phyloP scores from a whole-genome alignment of 306 rosid genomes.

The Ormosia semicastrata region DNA sequence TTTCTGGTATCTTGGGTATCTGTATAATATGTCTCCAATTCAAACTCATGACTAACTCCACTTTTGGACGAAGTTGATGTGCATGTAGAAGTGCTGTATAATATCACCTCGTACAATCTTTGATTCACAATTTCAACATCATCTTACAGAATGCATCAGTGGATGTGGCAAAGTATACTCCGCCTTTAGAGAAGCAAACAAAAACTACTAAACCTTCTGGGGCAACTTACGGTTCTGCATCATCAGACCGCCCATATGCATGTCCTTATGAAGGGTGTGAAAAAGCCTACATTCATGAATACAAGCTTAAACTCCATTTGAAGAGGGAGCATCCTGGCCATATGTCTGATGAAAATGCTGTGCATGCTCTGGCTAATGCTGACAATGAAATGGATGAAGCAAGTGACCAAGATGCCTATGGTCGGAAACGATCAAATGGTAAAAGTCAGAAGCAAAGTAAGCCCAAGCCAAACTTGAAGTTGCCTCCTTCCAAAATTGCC shows the following conservation, averaged over 20 bases:
- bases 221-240: constrained; percentile 66
- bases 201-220: constrained; percentile 63
- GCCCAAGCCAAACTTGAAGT: constrained; percentile 68
- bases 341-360: constrained; percentile 64
- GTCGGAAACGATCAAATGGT: constrained; percentile 57
- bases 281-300: constrained; percentile 89
- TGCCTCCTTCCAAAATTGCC: constrained; percentile 62
- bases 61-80: background rate
- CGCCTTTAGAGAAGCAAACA: constrained; percentile 65
- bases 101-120: background rate
- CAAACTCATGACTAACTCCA: background rate
- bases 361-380: constrained; percentile 53
- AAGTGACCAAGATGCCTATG: constrained; percentile 83
- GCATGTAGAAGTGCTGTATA: background rate
- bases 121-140: constrained; percentile 19
- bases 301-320: constrained; percentile 90
- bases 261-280: constrained; percentile 95
- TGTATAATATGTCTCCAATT: background rate
- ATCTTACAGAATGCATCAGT: constrained; percentile 52
- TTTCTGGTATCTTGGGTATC: background rate
- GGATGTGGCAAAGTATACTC: constrained; percentile 64
- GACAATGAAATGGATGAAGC: constrained; percentile 88
- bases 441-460: constrained; percentile 72
- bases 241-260: constrained; percentile 88
- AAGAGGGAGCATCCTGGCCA: constrained; percentile 94